Base-by-base conservation (phyloP, 768 basidiomycete genomes). In the Psilocybe cyanescens region DNA sequence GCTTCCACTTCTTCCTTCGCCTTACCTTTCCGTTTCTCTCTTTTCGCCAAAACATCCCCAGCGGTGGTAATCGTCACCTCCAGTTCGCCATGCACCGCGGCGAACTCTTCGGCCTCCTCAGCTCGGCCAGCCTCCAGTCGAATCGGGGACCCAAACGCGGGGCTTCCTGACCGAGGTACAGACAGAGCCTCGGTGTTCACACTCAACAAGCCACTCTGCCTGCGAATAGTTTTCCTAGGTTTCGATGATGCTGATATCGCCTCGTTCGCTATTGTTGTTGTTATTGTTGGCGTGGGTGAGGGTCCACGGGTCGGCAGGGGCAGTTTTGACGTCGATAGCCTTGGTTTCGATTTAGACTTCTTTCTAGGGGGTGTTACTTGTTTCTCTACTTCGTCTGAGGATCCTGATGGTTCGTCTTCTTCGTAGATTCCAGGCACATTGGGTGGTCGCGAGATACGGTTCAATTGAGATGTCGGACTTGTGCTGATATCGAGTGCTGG, bases 351-450 rank as follows among this genome's bases (percentile, higher is more conserved):
- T 65, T 80, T 83, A 12, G 74, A 56, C 70, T 79, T 83, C 66
- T 79, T 77, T 12, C 78, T 79, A 12, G 72, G 70, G 7, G 82
- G 79, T 54, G 75, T 74, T 14, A 76, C 65, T 56, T 74, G 74
- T 55, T 77, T 75, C 12, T 77, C 76, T 17, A 68, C 55, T 30
- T 82, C 81, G 3, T 81, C 81, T 8, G 77, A 78, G 1, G 81
- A 80, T 19, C 81, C 81, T 16, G 64, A 71, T 6, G 80, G 78
- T 68, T 91, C 90, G 1, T 89, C 87, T 48, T 90, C 90, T 68
- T 91, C 89, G 31, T 76, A 67, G 56, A 91, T 90, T 14, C 83
- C 86, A 0, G 89, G 89, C 39, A 91, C 71, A 55, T 82, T 87
- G 8, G 88, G 90, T 44, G 84, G 76, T 53, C 86, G 83, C n/a